Evolutionary conservation across 257 asterid genomes (phyloP).

Genomic region (Ajuga chamaepitys): DNA sequence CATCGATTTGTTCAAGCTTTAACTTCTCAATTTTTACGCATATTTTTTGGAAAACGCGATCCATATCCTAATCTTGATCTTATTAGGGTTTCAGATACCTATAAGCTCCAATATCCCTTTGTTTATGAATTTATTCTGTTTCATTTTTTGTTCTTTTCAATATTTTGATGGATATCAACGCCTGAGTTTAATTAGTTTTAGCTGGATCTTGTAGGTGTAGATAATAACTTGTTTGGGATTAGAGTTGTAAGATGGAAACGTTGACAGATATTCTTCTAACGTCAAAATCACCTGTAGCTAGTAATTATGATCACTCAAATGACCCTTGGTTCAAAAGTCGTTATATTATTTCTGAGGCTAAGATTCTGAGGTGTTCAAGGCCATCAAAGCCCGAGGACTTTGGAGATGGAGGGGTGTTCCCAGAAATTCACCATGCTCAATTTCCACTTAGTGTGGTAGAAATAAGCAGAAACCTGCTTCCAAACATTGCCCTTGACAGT

Average conservation of each 20-base stretch:
- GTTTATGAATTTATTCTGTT: neutral
- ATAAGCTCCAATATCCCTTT: neutral
- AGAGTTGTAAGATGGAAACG: constrained; percentile 28
- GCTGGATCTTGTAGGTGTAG: constrained; percentile 6
- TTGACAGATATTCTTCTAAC: constrained; percentile 42
- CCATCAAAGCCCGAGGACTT: constrained; percentile 79
- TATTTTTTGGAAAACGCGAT: neutral
- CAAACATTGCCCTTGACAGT: constrained; percentile 72
- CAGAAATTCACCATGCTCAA: constrained; percentile 77
- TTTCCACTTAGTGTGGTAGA: constrained; percentile 83
- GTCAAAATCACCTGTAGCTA: constrained; percentile 32
- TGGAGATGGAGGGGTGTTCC: constrained; percentile 96
- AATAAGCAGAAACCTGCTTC: constrained; percentile 45
- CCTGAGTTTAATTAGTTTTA: constrained; percentile 4
- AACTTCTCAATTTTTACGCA: neutral
- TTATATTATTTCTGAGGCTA: constrained; percentile 50
- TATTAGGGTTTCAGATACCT: neutral
- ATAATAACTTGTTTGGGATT: neutral
- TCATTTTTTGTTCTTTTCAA: neutral
- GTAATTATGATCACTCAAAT: constrained; percentile 40
- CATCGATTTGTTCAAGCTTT: neutral
- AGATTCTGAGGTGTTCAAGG: constrained; percentile 33
- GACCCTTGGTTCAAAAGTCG: constrained; percentile 55
- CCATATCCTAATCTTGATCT: constrained; percentile 7
- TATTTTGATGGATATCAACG: neutral